These are phyloP conservation scores for Chytriomyces sp. DNA, from an alignment of 192 early-diverging fungal genomes.

Conservation along the genomic window DNA sequence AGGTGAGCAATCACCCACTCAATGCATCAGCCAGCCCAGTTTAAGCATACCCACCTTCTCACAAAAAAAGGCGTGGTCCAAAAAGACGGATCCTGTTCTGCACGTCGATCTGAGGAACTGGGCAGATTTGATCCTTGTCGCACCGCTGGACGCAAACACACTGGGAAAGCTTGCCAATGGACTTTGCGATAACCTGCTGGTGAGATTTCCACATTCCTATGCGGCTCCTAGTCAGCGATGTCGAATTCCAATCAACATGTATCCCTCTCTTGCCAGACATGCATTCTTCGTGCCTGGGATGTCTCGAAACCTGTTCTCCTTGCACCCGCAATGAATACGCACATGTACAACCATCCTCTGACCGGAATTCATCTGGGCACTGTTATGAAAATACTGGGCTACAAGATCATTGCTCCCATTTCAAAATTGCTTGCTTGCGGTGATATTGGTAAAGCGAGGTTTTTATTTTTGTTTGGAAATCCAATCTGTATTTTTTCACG, in stretches of 20 bases:
- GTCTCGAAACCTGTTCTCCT: conserved; percentile 70
- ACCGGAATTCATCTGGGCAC: conserved; percentile 71
- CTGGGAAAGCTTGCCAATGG: conserved; percentile 89
- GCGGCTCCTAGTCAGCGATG: not conserved
- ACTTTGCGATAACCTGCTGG: conserved; percentile 91
- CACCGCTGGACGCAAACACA: conserved; percentile 93
- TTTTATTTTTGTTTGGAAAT: not conserved
- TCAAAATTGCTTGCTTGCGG: conserved; percentile 90
- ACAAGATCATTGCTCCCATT: conserved; percentile 76
- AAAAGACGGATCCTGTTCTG: conserved; percentile 86
- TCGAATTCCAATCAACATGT: not conserved
- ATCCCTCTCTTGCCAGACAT: conserved; percentile 63
- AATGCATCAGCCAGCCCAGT: not conserved
- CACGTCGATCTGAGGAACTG: conserved; percentile 96
- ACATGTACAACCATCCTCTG: conserved; percentile 95
- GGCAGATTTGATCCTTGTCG: conserved; percentile 89
- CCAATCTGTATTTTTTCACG: not conserved
- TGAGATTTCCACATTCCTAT: conserved; percentile 30
- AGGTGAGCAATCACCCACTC: conserved; percentile 38
- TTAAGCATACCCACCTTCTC: not conserved
- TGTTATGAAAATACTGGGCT: conserved; percentile 61
- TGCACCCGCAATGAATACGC: conserved; percentile 97
- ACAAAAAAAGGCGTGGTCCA: conserved; percentile 72
- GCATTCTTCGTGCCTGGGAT: conserved; percentile 91
- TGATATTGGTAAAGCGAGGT: conserved; percentile 68